Evolutionary conservation across 345 rosid species (phyloP).

Genomic region (Hibiscus mutabilis): DNA sequence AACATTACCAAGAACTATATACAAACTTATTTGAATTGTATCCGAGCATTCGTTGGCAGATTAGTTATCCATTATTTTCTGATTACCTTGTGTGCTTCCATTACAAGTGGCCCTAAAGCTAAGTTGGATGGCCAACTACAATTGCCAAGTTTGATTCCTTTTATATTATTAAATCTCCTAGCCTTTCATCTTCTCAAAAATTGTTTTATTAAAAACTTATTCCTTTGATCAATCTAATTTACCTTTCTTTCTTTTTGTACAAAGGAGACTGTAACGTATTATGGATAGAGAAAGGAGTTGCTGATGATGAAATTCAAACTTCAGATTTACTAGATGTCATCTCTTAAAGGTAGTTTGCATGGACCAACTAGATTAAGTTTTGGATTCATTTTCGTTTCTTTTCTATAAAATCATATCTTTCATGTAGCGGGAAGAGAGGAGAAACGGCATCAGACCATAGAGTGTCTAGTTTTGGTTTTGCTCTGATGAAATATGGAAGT

Average conservation of each 20-base stretch:
- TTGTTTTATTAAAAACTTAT: not conserved
- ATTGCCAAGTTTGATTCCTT: not conserved
- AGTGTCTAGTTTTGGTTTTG: not conserved
- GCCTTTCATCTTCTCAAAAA: not conserved
- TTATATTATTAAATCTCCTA: not conserved
- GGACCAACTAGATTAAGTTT: not conserved
- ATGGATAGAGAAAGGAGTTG: not conserved
- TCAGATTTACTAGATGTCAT: not conserved
- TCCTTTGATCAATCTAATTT: not conserved
- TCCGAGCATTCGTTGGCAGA: not conserved
- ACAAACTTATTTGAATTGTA: constrained; percentile 10
- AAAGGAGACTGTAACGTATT: not conserved
- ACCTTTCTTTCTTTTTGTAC: not conserved
- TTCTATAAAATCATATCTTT: not conserved
- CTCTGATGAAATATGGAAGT: not conserved
- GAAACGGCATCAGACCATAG: not conserved
- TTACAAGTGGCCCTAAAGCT: not conserved
- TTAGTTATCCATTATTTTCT: not conserved
- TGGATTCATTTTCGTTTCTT: not conserved
- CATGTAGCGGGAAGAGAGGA: not conserved
- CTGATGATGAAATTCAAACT: not conserved
- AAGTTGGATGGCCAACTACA: not conserved
- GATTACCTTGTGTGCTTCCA: not conserved
- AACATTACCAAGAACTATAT: not conserved
- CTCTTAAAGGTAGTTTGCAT: not conserved